These are phyloP conservation scores for Pythium myriotylum DNA, from an alignment of 352 stramenopile genomes.

Conservation along the genomic window DNA sequence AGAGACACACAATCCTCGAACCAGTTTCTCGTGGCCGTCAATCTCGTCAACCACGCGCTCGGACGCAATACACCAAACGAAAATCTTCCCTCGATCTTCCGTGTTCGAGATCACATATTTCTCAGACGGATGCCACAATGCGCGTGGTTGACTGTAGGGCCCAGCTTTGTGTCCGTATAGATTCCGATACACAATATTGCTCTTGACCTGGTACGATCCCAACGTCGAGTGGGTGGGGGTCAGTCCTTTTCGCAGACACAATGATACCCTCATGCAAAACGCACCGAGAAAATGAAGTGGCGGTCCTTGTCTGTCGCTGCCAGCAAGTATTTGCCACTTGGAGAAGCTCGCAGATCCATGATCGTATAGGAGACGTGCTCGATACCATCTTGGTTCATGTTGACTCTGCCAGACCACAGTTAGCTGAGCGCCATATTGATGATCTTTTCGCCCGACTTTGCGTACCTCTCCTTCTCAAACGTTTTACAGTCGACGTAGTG, in stretches of 20 bases:
- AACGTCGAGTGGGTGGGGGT: too few species aligned
- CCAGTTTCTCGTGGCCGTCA: slow-evolving; percentile 66
- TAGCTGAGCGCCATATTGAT: not conserved
- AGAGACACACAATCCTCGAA: slow-evolving; percentile 44
- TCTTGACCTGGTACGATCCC: slow-evolving; percentile 43
- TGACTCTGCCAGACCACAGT: slow-evolving; percentile 48
- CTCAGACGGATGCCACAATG: slow-evolving; percentile 75
- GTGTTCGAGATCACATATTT: slow-evolving; percentile 88
- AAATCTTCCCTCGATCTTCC: slow-evolving; percentile 61
- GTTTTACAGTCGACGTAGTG: slow-evolving; percentile 82
- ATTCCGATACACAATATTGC: slow-evolving; percentile 65
- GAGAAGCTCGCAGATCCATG: slow-evolving; percentile 78
- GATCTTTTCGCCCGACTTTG: not conserved
- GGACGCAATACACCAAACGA: slow-evolving; percentile 78
- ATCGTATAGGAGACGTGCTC: slow-evolving; percentile 90
- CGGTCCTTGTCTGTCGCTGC: slow-evolving; percentile 82
- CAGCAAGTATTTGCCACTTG: slow-evolving; percentile 76
- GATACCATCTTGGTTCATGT: slow-evolving; percentile 87
- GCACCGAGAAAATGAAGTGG: slow-evolving; percentile 78
- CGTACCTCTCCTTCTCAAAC: slow-evolving; percentile 79
- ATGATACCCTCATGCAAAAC: not conserved
- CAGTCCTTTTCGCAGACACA: too few species aligned
- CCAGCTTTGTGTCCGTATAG: slow-evolving; percentile 87
- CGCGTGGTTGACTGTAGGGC: slow-evolving; percentile 78
- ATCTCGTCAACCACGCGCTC: slow-evolving; percentile 75